Evolutionary conservation across 1,284 basidiomycete genomes (phyloP).

Genomic region (Serendipita sp.): DNA sequence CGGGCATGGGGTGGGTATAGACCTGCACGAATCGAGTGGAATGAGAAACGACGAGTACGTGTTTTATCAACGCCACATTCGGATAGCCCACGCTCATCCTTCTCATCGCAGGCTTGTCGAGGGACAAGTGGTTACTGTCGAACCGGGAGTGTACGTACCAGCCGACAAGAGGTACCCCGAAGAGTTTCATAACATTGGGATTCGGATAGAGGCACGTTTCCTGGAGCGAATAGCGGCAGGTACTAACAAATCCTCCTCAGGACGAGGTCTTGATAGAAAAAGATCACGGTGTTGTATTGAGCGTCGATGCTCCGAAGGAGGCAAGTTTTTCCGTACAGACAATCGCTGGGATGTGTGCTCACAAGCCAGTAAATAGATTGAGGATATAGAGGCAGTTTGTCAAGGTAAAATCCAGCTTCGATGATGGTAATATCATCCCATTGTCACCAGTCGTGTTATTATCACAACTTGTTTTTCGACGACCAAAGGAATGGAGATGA

Average conservation of each 20-base stretch:
- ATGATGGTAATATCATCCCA: background rate
- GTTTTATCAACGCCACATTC: background rate
- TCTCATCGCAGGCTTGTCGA: conserved; percentile 35
- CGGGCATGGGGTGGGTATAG: conserved; percentile 75
- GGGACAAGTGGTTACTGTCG: conserved; percentile 82
- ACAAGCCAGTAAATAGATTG: background rate
- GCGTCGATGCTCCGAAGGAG: conserved; percentile 78
- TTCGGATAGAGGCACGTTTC: conserved; percentile 65
- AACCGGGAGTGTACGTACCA: conserved; percentile 79
- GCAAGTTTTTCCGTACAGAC: conserved; percentile 22
- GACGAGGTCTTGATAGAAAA: conserved; percentile 74
- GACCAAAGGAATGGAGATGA: background rate
- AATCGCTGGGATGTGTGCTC: background rate
- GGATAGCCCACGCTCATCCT: no score
- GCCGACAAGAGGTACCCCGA: conserved; percentile 61
- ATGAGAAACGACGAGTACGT: conserved; percentile 10
- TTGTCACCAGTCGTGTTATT: background rate
- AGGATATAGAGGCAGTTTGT: background rate
- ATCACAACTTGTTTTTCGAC: no score
- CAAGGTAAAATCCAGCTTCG: background rate
- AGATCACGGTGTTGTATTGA: conserved; percentile 54
- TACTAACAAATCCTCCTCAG: conserved; percentile 23
- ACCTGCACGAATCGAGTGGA: conserved; percentile 59
- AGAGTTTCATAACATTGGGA: conserved; percentile 76
- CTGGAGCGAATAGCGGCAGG: background rate